These are phyloP conservation scores for Nematocida displodere DNA, from an alignment of 371 early-diverging fungal species.

Conservation along the genomic window DNA sequence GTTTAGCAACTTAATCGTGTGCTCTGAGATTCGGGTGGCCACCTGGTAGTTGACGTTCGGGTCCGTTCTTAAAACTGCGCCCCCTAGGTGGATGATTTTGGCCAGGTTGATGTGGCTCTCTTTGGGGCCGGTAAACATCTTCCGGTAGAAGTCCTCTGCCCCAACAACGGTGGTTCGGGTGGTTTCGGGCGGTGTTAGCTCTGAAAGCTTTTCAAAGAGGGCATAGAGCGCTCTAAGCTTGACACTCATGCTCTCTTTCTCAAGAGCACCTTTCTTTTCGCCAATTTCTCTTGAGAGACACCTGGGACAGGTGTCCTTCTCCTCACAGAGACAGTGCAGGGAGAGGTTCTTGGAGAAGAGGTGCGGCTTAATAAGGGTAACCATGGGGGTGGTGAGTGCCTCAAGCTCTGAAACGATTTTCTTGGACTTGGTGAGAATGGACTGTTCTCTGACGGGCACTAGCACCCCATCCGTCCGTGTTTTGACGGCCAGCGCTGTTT, in stretches of 20 bases:
- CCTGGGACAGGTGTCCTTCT: conserved; percentile 13
- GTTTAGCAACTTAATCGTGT: conserved; percentile 30
- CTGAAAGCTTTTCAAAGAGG: conserved; percentile 30
- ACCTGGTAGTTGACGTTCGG: conserved; percentile 34
- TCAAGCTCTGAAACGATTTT: neutral
- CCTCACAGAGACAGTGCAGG: conserved; percentile 2
- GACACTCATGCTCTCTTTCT: conserved; percentile 48
- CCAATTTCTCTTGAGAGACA: conserved; percentile 23
- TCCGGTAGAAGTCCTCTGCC: conserved; percentile 42
- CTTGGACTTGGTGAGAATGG: conserved; percentile 16
- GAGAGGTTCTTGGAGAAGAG: conserved; percentile 3
- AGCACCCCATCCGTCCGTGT: neutral
- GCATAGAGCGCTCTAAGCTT: conserved; percentile 32
- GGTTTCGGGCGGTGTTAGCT: conserved; percentile 6
- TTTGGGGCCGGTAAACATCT: conserved; percentile 2
- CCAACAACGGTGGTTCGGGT: conserved; percentile 5
- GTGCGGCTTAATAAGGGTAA: conserved; percentile 41
- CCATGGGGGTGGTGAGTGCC: conserved; percentile 18
- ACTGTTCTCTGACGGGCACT: conserved; percentile 32
- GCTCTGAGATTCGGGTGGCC: conserved; percentile 12
- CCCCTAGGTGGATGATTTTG: conserved; percentile 37
- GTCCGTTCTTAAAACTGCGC: conserved; percentile 17
- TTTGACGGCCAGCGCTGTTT: conserved; percentile 34
- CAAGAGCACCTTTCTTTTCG: conserved; percentile 2
- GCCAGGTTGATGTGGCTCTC: conserved; percentile 42